These are phyloP conservation scores for Obelidium mucronatum DNA, from an alignment of 192 early-diverging fungal species.

Conservation along the genomic window DNA sequence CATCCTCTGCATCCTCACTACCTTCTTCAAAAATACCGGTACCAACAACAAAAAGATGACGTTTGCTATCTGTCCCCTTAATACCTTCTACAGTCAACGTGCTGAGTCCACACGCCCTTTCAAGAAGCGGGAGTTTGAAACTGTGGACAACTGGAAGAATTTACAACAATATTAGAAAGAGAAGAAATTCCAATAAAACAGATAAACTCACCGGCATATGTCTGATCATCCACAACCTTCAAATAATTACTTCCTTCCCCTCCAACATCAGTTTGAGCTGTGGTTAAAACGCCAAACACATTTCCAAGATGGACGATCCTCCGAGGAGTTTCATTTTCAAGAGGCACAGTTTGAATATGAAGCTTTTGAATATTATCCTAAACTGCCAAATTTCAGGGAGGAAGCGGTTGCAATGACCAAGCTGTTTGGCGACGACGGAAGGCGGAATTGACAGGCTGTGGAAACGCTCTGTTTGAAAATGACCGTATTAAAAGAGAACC, in stretches of 20 bases:
- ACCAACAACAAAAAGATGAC: neutral
- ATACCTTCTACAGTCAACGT: neutral
- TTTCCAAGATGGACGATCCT: conserved; percentile 70
- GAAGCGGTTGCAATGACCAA: neutral
- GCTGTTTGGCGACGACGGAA: no score
- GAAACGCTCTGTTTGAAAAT: conserved; percentile 18
- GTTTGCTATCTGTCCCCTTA: neutral
- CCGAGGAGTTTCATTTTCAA: conserved; percentile 66
- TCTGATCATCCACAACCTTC: conserved; percentile 76
- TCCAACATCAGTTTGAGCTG: no score
- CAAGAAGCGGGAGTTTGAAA: conserved; percentile 47
- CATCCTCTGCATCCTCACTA: conserved; percentile 57
- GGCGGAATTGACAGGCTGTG: conserved; percentile 27
- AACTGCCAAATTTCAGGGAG: conserved; percentile 70
- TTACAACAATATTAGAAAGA: conserved; percentile 44
- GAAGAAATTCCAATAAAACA: conserved; percentile 2
- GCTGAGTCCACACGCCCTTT: conserved; percentile 38
- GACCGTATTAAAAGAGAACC: neutral
- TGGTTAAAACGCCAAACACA: conserved; percentile 71
- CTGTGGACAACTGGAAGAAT: conserved; percentile 38
- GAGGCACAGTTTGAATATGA: conserved; percentile 73
- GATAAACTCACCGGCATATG: conserved; percentile 69
- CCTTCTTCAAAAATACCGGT: conserved; percentile 28
- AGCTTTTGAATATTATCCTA: conserved; percentile 85
- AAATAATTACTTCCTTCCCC: conserved; percentile 60